A percentile compares a stretch with the other conserved stretches of the same genome.
Evolutionary conservation across 495 filamentous ascomycete species (phyloP).

Genomic region (Neurospora tetraspora): DNA sequence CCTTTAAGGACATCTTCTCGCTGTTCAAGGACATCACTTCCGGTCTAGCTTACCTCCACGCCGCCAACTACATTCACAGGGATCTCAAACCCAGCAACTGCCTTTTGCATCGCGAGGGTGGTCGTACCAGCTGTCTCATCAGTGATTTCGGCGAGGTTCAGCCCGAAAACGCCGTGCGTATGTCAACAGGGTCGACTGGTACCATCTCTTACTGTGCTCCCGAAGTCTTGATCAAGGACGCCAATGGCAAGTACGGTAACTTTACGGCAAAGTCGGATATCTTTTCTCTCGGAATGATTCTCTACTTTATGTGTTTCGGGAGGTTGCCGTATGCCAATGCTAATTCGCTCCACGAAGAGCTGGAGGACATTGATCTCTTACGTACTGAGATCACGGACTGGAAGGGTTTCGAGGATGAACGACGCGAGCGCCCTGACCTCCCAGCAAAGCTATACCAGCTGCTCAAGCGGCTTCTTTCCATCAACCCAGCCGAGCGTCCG

Average conservation of each 20-base stretch:
- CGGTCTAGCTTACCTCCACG: slow-evolving; percentile 80
- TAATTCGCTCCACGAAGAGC: slow-evolving; percentile 78
- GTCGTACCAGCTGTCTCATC: slow-evolving; percentile 67
- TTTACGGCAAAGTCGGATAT: slow-evolving; percentile 95
- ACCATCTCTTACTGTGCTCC: slow-evolving; percentile 97
- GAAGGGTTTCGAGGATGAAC: slow-evolving; percentile 73
- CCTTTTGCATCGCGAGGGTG: slow-evolving; percentile 66
- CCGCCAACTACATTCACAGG: slow-evolving; percentile 90
- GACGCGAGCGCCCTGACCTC: slow-evolving; percentile 64
- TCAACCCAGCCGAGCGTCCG: slow-evolving; percentile 68
- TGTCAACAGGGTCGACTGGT: slow-evolving; percentile 86
- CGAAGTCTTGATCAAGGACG: slow-evolving; percentile 69
- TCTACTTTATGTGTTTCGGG: slow-evolving; percentile 95
- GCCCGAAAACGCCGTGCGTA: slow-evolving; percentile 62
- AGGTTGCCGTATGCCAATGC: slow-evolving; percentile 77
- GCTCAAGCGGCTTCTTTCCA: slow-evolving; percentile 66
- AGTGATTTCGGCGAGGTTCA: slow-evolving; percentile 98
- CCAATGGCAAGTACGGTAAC: slow-evolving; percentile 68
- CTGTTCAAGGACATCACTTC: slow-evolving; percentile 95
- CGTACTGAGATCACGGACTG: slow-evolving; percentile 80
- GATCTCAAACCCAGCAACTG: slow-evolving; percentile 97
- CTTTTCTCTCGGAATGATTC: slow-evolving; percentile 94
- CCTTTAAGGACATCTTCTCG: slow-evolving; percentile 89
- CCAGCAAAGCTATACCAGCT: slow-evolving; percentile 80
- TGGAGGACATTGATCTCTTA: slow-evolving; percentile 84